Percentiles rank a stretch among this genome's conserved stretches.
phyloP scores from a whole-genome alignment of 1,139 yeast species.

The Scheffersomyces parashehatae region DNA sequence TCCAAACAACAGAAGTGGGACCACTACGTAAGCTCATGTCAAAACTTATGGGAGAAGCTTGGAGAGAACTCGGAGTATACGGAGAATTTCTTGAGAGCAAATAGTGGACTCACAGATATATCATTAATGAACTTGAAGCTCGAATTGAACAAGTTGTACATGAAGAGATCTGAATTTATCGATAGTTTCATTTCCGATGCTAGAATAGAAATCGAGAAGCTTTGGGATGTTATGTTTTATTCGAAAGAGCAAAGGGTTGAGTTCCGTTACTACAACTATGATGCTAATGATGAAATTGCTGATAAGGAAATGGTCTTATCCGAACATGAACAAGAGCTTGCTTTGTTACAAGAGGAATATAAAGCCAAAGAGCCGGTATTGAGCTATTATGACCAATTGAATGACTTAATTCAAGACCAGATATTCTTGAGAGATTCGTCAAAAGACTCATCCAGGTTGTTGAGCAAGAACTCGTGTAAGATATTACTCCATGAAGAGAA shows the following conservation, averaged over 20 bases:
- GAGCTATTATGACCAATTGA: slow-evolving; percentile 52
- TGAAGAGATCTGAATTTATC: slow-evolving; percentile 62
- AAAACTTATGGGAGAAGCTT: slow-evolving; percentile 51
- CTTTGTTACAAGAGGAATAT: slow-evolving; percentile 48
- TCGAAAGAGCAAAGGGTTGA: slow-evolving; percentile 43
- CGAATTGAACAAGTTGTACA: slow-evolving; percentile 60
- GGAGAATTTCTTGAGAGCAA: slow-evolving; percentile 35
- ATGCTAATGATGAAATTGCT: slow-evolving; percentile 38
- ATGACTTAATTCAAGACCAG: slow-evolving; percentile 61
- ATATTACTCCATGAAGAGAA: slow-evolving; percentile 80
- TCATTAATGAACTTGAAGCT: slow-evolving; percentile 42
- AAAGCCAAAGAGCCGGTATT: slow-evolving; percentile 58
- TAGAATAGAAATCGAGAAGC: slow-evolving; percentile 53
- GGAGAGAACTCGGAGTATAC: slow-evolving; percentile 41
- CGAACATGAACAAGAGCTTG: slow-evolving; percentile 66
- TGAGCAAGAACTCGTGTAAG: slow-evolving; percentile 76
- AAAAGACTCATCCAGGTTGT: slow-evolving; percentile 76
- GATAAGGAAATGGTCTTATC: slow-evolving; percentile 56
- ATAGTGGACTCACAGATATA: slow-evolving; percentile 38
- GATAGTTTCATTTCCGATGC: slow-evolving; percentile 67
- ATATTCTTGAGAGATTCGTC: slow-evolving; percentile 64
- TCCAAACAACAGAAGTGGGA: slow-evolving; percentile 37
- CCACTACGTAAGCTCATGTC: slow-evolving; percentile 36
- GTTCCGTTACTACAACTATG: slow-evolving; percentile 39
- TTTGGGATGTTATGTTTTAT: slow-evolving; percentile 66